Evolutionary conservation across 768 basidiomycete genomes (phyloP), one percentile per base, ranked within the genome.

Genomic region (Leucogyrophana mollusca): DNA sequence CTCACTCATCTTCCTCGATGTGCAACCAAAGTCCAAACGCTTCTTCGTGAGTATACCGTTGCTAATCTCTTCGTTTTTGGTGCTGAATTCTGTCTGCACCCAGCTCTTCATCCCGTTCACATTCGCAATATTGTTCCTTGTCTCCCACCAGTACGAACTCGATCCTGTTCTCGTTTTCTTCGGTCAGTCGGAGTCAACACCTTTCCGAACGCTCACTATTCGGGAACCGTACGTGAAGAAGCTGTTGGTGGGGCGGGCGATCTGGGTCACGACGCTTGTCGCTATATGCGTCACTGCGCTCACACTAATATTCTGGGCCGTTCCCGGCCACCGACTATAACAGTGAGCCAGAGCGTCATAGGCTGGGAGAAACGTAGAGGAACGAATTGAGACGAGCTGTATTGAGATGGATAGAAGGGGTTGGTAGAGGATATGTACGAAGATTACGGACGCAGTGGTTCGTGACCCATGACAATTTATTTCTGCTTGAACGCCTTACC

Each of bases 61-160:
- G 30, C 42, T 51, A 30, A 11, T 32, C n/a, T n/a, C n/a, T n/a
- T 42, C 33, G 17, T 6, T 20, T 11, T 27, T 35, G 38, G 27
- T 18, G 37, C 32, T 38, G 21, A 24, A n/a, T 44, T n/a, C 8
- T 43, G 11, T 49, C 56, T 46, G 21, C 34, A 17, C 18, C 23
- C 62, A 96, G 94, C 84, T 96, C 57, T 95, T 98, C 73, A 77
- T 98, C 21, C 95, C 96, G 0, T 98, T 96, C 69, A 76, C 87
- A 17, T 63, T 98, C 55, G 91, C 94, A 45, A 71, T 90, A 58
- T 85, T 96, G 54, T 90, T 89, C 74, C 83, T 99, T 53, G 77
- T 98, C 47, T 92, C 94, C 13, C 91, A 96, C 61, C 93, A 94
- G 66, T 98, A 98, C 69, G 94, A 96, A 66, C 85, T 98, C 43